Evolutionary conservation across 78 protist species (phyloP).

Genomic region (Chrysochromulina tobinii): DNA sequence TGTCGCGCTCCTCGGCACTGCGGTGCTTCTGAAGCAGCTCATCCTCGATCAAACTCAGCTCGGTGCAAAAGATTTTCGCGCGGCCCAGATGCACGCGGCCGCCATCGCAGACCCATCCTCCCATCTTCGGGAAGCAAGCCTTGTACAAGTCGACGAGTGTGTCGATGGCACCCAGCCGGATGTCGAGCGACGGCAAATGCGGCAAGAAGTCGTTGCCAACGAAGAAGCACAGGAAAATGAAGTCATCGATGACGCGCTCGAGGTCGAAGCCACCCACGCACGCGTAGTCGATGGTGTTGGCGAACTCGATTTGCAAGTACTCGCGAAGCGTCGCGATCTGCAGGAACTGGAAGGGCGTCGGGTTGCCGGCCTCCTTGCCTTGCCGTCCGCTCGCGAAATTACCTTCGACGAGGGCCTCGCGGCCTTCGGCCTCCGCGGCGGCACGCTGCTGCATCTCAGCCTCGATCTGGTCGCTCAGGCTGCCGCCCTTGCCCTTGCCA

Average conservation of each 20-base stretch:
- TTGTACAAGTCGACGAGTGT: constrained; percentile 73
- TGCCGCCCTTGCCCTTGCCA: background rate
- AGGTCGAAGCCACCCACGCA: constrained; percentile 55
- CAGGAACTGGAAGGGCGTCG: constrained; percentile 48
- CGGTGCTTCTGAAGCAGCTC: constrained; percentile 16
- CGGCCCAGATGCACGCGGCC: constrained; percentile 68
- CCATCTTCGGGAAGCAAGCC: constrained; percentile 16
- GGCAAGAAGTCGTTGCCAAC: constrained; percentile 99
- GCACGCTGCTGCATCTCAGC: background rate
- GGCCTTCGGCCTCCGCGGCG: background rate
- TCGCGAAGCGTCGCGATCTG: constrained; percentile 59
- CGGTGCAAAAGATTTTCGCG: background rate
- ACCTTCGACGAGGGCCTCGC: background rate
- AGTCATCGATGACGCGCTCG: constrained; percentile 97
- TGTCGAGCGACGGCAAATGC: constrained; percentile 92
- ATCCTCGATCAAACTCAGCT: constrained; percentile 22
- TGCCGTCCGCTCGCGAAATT: background rate
- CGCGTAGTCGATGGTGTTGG: background rate
- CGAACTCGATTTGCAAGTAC: constrained; percentile 61
- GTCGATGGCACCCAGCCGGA: constrained; percentile 90
- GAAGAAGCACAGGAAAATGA: constrained; percentile 92
- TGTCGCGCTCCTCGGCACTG: constrained; percentile 21
- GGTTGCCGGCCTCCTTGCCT: background rate
- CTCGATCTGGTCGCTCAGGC: background rate
- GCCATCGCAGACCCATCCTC: constrained; percentile 81